These are phyloP conservation scores for Trichocladium antarcticum DNA, from an alignment of 495 filamentous ascomycete genomes.

Conservation along the genomic window DNA sequence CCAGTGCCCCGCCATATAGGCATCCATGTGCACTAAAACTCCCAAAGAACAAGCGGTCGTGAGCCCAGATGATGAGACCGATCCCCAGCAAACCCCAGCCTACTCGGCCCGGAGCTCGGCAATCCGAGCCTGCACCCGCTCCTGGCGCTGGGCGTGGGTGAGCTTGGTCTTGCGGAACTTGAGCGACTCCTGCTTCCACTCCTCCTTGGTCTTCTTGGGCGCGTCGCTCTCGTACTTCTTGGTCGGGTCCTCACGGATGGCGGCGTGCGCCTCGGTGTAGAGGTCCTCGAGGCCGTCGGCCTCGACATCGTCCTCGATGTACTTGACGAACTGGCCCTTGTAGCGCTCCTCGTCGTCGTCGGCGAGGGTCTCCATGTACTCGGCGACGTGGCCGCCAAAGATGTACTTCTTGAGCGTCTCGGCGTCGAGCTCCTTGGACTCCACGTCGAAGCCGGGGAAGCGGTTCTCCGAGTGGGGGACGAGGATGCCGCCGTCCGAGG, in stretches of 20 bases:
- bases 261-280: conserved; percentile 87
- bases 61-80: conserved; percentile 20
- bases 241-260: conserved; percentile 95
- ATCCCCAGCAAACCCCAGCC: conserved; percentile 17
- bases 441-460: conserved; percentile 97
- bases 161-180: conserved; percentile 74
- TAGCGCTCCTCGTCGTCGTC: conserved; percentile 99
- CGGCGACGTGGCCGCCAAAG: conserved; percentile 91
- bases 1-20: conserved; percentile 10
- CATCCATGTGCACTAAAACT: conserved; percentile 11
- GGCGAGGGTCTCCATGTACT: conserved; percentile 99
- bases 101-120: conserved; percentile 49
- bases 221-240: conserved; percentile 77
- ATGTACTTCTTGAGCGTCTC: conserved; percentile 98
- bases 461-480: conserved; percentile 97
- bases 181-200: conserved; percentile 91
- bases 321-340: conserved; percentile 93
- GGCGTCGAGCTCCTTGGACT: conserved; percentile 90
- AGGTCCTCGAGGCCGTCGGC: conserved; percentile 96
- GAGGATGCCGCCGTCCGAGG: conserved; percentile 93
- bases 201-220: conserved; percentile 84
- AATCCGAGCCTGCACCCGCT: conserved; percentile 81
- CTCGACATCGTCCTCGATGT: conserved; percentile 93
- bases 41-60: conserved; percentile 25
- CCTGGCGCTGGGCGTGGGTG: conserved; percentile 64